Evolutionary conservation across 805 yeast genomes (phyloP), one percentile per base, ranked within the genome.

Genomic region (Lipomyces yamanashiensis): DNA sequence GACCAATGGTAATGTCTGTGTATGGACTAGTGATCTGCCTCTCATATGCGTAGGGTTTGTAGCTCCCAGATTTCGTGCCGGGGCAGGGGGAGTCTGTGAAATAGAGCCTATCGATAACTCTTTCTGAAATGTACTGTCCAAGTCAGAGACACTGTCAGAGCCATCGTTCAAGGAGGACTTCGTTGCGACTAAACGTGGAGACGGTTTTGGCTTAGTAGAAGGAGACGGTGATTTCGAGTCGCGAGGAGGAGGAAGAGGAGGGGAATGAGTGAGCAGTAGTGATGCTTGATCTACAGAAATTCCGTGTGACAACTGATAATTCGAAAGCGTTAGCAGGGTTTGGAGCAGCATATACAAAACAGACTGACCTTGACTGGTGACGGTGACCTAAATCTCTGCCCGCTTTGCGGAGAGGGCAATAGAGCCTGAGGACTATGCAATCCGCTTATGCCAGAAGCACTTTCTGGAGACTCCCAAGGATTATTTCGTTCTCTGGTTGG

Each of bases 401-500:
- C 49, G 17, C 13, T 47, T 13, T 17, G 52, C 1, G 59, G 55
- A 1, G 54, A 34, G 1, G 61, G 40, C 7, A 28, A 15, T 15
- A 21, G 47, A 8, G 48, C 19, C 13, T n/a, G 57, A 23, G 57
- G 39, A 39, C 48, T 40, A n/a, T 15, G 47, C 33, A 41, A 13
- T 17, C 40, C 34, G 9, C 28, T 23, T 7, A 33, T 19, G 13
- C 34, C 45, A 39, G 10, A 10, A n/a, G 17, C 36, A 37, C 33
- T 15, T 52, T 36, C 45, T 10, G 45, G 28, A 3, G 55, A 19
- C 33, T 37, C 55, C 33, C 40, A 21, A 17, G 4, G 17, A 15
- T 52, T 36, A 47, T 23, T 47, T 21, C 36, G 58, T 36, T 47
- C 34, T 15, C 41, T 48, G 13, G 53, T 15, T 13, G 58, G 52